Conservation (phyloP, 495 filamentous ascomycete genomes). For the Aspergillus cavernicola region DNA sequence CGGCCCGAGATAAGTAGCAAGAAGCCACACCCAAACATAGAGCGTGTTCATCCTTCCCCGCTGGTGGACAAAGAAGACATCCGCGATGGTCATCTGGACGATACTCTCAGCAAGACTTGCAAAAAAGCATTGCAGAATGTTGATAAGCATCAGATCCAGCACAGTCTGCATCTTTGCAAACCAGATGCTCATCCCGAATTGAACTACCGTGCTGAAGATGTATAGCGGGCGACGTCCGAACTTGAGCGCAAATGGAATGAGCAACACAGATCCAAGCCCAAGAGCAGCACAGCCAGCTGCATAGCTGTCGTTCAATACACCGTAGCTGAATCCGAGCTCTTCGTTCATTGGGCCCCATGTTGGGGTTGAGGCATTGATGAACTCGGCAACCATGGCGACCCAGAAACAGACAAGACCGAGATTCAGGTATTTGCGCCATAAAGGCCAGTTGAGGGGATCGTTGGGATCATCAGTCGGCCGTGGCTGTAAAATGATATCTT, state of each 20-base stretch:
- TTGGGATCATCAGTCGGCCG: not conserved
- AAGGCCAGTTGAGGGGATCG: conserved; percentile 2
- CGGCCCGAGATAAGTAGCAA: conserved; percentile 36
- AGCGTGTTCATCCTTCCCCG: conserved; percentile 39
- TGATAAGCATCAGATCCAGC: conserved; percentile 32
- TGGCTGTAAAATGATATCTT: not conserved
- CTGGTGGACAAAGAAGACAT: conserved; percentile 50
- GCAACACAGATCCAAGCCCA: conserved; percentile 36
- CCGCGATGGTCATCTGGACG: conserved; percentile 45
- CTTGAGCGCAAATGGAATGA: conserved; percentile 44
- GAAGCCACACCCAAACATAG: conserved; percentile 30
- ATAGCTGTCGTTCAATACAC: conserved; percentile 33
- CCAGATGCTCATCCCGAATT: conserved; percentile 38
- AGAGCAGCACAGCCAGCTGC: conserved; percentile 37
- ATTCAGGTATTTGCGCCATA: conserved; percentile 1
- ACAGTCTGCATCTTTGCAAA: conserved; percentile 28
- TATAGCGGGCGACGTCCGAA: conserved; percentile 46
- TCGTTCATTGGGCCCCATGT: conserved; percentile 38
- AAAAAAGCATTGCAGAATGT: conserved; percentile 30
- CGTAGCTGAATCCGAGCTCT: conserved; percentile 35
- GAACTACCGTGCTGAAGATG: conserved; percentile 30
- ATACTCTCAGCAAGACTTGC: conserved; percentile 41
- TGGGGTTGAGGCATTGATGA: conserved; percentile 30
- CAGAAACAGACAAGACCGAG: conserved; percentile 1
- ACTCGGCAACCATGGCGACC: not conserved